Percentiles rank a stretch among this genome's conserved stretches.
These are phyloP conservation scores for Aspergillus asperescens DNA, from an alignment of 495 filamentous ascomycete species.

Conservation along the genomic window DNA sequence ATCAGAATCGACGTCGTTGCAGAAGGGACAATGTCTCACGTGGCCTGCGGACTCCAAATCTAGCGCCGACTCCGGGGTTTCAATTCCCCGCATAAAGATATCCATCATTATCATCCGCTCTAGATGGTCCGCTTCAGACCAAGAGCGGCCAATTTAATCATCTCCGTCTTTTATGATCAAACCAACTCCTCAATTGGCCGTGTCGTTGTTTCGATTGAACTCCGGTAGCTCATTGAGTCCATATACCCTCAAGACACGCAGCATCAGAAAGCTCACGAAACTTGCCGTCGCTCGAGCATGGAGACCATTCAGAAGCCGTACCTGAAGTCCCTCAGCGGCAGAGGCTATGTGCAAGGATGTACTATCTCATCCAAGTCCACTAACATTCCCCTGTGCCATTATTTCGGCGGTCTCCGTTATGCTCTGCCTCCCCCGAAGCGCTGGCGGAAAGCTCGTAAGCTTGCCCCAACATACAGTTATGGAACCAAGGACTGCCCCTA, in stretches of 20 bases:
- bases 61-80: slow-evolving; percentile 8
- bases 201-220: not conserved
- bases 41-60: slow-evolving; percentile 6
- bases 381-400: slow-evolving; percentile 31
- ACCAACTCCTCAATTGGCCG: no score
- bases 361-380: slow-evolving; percentile 24
- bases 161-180: no score
- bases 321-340: slow-evolving; percentile 27
- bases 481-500: slow-evolving; percentile 30
- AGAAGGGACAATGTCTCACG: not conserved
- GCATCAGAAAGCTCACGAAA: not conserved
- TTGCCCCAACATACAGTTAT: slow-evolving; percentile 33
- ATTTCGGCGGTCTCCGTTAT: slow-evolving; percentile 43
- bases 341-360: slow-evolving; percentile 34
- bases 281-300: slow-evolving; percentile 19
- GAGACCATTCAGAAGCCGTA: slow-evolving; percentile 25
- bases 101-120: not conserved
- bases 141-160: no score
- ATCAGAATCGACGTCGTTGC: not conserved
- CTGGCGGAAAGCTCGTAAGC: slow-evolving; percentile 33
- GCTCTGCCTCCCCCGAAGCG: slow-evolving; percentile 33
- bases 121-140: not conserved
- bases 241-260: not conserved
- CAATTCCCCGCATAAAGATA: slow-evolving; percentile 6
- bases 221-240: not conserved